Evolutionary conservation across 768 basidiomycete genomes (phyloP), one percentile per base, ranked within the genome.

Genomic region (Boletus insuetus): DNA sequence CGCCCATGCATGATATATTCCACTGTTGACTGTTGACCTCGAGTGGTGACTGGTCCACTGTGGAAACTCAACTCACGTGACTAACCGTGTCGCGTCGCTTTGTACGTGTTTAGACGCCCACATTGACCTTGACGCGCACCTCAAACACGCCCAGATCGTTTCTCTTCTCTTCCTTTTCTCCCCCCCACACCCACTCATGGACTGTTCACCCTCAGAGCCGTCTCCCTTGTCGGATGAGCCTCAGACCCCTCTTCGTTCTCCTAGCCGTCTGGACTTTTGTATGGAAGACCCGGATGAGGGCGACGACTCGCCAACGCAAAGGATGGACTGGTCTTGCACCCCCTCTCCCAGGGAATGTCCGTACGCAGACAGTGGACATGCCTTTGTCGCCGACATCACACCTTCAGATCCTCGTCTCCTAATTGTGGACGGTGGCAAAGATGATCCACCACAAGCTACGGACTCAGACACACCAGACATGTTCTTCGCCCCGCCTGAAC

Each of bases 201-300:
- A 58, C 42, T 31, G 37, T 19, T 39, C 70, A 0, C 26, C 34
- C 17, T 35, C 63, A n/a, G 22, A 34, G 17, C 29, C 40, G 6
- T 54, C 55, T 6, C 29, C 22, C 24, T 22, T 24, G 11, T 46
- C 45, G 3, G 61, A 65, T 11, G 61, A 56, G 20, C 46, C 53
- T 9, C 52, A 17, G 16, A 34, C 42, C n/a, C 77, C 79, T 34
- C 68, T 70, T 59, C 77, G 79, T 32, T 79, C 81, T 47, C 70
- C 73, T 29, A 84, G 78, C 58, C 79, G 78, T 43, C 72, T 82
- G 9, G 78, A 78, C 45, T 81, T 80, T 38, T 65, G 68, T 49
- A 19, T 55, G 32, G 47, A 56, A 12, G 49, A 37, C 12, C 19
- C 32, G 2, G 56, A 61, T 6, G 37, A 46, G 0, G 24, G 8